Evolutionary conservation across 31 red algal genomes (phyloP).

Genomic region (Porphyra umbilicalis): DNA sequence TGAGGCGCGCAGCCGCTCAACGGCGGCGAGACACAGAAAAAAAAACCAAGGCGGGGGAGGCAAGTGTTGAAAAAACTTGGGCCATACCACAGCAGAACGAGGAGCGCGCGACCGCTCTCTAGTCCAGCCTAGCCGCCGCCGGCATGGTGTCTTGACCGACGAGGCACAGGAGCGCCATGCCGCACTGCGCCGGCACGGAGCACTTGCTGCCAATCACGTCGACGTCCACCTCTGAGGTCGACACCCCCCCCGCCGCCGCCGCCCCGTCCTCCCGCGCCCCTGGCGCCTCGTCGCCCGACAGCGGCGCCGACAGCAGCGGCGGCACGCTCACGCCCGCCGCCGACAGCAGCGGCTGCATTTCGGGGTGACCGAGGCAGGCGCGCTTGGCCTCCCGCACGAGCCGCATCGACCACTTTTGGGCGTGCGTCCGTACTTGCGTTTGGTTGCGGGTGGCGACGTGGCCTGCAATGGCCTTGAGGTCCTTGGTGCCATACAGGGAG

Average conservation of each 20-base stretch:
- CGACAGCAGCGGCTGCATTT: not conserved
- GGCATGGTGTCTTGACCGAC: conserved; percentile 77
- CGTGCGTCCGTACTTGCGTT: conserved; percentile 91
- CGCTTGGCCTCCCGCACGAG: conserved; percentile 70
- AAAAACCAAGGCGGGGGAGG: not conserved
- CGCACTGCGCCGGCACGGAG: conserved; percentile 81
- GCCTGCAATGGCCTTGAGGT: conserved; percentile 72
- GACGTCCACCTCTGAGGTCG: not conserved
- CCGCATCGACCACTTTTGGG: conserved; percentile 87
- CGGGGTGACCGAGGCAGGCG: conserved; percentile 1
- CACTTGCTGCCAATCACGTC: conserved; percentile 1
- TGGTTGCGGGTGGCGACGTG: conserved; percentile 80
- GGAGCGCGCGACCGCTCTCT: no score
- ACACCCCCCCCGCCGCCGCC: not conserved
- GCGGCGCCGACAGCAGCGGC: not conserved
- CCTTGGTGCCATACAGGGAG: conserved; percentile 72
- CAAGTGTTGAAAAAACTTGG: no score
- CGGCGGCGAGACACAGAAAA: not conserved
- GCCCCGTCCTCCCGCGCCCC: not conserved
- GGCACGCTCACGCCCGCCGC: no score
- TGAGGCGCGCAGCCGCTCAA: not conserved
- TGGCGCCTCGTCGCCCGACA: not conserved
- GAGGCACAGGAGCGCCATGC: conserved; percentile 76
- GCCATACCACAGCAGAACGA: no score
- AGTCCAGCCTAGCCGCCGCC: no score